These are phyloP conservation scores for Beta corolliflora DNA, from an alignment of 179 eudicot genomes.

Conservation along the genomic window DNA sequence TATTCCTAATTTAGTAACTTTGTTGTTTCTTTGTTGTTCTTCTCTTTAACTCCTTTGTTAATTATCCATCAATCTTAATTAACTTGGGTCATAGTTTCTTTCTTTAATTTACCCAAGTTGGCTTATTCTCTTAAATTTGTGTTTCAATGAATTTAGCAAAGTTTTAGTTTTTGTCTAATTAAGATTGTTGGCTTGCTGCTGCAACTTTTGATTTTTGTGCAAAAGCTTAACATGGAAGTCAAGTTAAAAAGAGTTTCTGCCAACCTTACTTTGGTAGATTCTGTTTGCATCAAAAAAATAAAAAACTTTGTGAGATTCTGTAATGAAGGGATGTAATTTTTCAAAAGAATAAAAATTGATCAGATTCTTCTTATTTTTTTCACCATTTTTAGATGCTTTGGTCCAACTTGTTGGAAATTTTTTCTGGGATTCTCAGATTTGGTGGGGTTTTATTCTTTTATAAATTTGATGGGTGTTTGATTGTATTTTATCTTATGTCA, in stretches of 20 bases:
- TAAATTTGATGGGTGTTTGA: slow-evolving; percentile 26
- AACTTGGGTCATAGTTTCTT: neutral
- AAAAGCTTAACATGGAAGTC: slow-evolving; percentile 24
- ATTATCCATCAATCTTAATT: neutral
- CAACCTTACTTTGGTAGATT: slow-evolving; percentile 30
- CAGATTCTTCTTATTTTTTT: slow-evolving; percentile 29
- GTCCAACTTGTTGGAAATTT: slow-evolving; percentile 27
- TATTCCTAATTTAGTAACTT: slow-evolving; percentile 21
- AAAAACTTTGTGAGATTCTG: slow-evolving; percentile 20
- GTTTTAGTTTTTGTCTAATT: neutral
- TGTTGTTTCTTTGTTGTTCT: neutral
- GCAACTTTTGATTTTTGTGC: slow-evolving; percentile 9
- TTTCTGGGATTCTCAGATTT: slow-evolving; percentile 24
- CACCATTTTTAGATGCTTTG: slow-evolving; percentile 23
- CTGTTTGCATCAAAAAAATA: neutral
- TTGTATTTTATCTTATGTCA: slow-evolving; percentile 10
- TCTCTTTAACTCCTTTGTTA: neutral
- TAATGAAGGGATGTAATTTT: slow-evolving; percentile 12
- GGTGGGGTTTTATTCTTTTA: slow-evolving; percentile 24
- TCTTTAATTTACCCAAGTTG: too few species aligned
- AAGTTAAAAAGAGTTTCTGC: slow-evolving; percentile 12
- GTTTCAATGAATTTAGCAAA: slow-evolving; percentile 8
- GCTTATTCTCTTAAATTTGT: neutral
- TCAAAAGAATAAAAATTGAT: neutral
- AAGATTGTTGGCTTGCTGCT: slow-evolving; percentile 6